Evolutionary conservation across 805 yeast species (phyloP), one percentile per base, ranked within the genome.

Genomic region (Nakazawaea ambrosiae): DNA sequence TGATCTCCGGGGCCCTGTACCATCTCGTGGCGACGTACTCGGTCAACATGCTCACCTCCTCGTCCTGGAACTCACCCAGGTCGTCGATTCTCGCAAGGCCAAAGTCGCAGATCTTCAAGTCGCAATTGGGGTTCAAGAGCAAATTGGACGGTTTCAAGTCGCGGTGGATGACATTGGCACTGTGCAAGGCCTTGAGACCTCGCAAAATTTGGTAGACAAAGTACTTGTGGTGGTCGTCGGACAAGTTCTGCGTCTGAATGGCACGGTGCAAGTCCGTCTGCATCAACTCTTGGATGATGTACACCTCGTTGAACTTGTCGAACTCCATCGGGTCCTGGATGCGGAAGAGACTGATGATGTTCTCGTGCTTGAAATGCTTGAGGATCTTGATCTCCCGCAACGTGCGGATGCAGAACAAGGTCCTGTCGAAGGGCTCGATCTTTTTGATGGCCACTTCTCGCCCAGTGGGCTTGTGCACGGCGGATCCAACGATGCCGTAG

Each of bases 21-120:
- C 90, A 83, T 48, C 92, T 63, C 7, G 92, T 83, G 3, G 90
- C 90, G 3, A 83, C 92, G 47, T 83, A 83, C 52, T 83, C 90
- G 0, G 90, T 83, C 63, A 82, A 63, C 45, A 71, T 70, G 0
- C 81, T 54, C 19, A 62, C 54, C 14, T 48, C 43, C 11, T 39
- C 33, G 33, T 50, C 53, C 27, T 51, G 51, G 31, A 52, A 50
- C 20, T 43, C 49, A 3, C 42, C 43, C 5, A 45, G 36, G 27
- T 77, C 68, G 18, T 70, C 66, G 14, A 74, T 58, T 39, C 90
- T 62, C 1, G 89, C 79, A 17, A 83, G 57, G 0, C 92, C 92
- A 59, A 83, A 82, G 58, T 83, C 92, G 57, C 90, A 81, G 12
- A 83, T 73, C 47, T 81, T 83, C 41, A 83, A 60, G 52, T 81